Conservation (phyloP, 2,329 filamentous ascomycete genomes). For the Blastomyces percursus region DNA sequence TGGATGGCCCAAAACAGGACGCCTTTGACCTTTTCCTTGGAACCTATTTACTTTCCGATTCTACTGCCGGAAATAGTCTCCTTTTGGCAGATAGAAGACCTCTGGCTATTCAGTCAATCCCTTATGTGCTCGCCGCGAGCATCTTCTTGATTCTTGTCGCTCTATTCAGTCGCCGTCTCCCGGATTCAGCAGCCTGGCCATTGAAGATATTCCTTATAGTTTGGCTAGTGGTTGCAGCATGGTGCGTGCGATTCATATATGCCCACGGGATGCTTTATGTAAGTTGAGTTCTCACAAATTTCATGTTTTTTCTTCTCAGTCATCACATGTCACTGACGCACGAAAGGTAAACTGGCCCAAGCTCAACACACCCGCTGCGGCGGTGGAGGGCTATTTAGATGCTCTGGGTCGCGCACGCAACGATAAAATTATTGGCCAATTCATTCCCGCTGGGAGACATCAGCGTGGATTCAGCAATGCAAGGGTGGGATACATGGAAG, state of each 20-base stretch:
- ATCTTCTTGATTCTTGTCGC: conserved; percentile 72
- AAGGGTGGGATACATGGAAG: conserved; percentile 74
- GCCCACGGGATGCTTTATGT: conserved; percentile 88
- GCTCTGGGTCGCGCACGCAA: conserved; percentile 72
- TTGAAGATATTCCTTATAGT: conserved; percentile 71
- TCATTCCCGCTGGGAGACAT: conserved; percentile 53
- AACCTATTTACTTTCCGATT: conserved; percentile 61
- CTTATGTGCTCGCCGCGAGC: conserved; percentile 79
- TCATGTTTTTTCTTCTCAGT: conserved; percentile 7
- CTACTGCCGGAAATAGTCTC: conserved; percentile 54
- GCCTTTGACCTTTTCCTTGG: conserved; percentile 92
- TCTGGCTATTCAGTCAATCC: conserved; percentile 80
- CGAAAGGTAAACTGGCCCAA: conserved; percentile 93
- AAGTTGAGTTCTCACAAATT: conserved; percentile 36
- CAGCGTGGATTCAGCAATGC: conserved; percentile 76
- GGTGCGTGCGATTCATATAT: conserved; percentile 66
- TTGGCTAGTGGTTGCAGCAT: conserved; percentile 59
- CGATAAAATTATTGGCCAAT: conserved; percentile 65
- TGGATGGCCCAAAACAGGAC: conserved; percentile 87
- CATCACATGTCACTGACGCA: conserved; percentile 4
- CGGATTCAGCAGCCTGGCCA: conserved; percentile 67
- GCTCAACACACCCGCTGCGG: conserved; percentile 77
- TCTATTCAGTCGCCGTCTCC: conserved; percentile 58
- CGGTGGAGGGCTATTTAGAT: conserved; percentile 78
- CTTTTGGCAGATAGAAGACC: conserved; percentile 80